Conservation (phyloP, 2,329 filamentous ascomycete genomes). For the Xylariaceae sp. region DNA sequence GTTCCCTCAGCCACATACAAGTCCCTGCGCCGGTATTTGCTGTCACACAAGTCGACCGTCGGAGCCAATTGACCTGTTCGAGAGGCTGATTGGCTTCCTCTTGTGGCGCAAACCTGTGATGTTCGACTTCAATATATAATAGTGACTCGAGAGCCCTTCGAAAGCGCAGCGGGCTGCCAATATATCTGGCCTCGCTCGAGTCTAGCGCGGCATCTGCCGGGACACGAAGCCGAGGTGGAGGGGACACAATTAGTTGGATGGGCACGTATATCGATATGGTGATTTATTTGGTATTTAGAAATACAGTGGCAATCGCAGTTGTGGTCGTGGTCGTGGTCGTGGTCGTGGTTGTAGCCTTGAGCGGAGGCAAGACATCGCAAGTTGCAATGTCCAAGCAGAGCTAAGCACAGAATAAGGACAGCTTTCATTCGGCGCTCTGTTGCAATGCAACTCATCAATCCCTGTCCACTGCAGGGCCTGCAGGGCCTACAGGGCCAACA, state of each 20-base stretch:
- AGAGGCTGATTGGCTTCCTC: too few relatives aligned
- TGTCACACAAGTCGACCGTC: background rate
- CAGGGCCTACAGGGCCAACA: background rate
- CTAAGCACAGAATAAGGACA: slow-evolving; percentile 25
- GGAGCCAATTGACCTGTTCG: background rate
- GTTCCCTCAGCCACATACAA: slow-evolving; percentile 11
- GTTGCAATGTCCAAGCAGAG: background rate
- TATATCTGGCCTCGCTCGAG: background rate
- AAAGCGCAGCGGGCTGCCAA: slow-evolving; percentile 1
- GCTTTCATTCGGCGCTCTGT: slow-evolving; percentile 26
- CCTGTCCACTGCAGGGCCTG: slow-evolving; percentile 10
- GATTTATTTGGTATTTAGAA: background rate
- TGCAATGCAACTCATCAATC: slow-evolving; percentile 6
- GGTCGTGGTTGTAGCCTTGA: background rate
- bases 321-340: too few relatives aligned
- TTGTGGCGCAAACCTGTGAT: too few relatives aligned
- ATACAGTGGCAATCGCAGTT: background rate
- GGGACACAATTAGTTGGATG: background rate
- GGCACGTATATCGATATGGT: background rate
- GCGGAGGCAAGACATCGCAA: slow-evolving; percentile 2
- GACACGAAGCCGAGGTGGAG: background rate
- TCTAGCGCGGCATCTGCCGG: slow-evolving; percentile 16
- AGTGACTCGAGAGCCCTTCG: background rate
- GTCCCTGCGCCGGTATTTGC: background rate
- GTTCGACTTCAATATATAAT: background rate